Evolutionary conservation across 441 rosid genomes (phyloP).

Genomic region (Erodium texanum): DNA sequence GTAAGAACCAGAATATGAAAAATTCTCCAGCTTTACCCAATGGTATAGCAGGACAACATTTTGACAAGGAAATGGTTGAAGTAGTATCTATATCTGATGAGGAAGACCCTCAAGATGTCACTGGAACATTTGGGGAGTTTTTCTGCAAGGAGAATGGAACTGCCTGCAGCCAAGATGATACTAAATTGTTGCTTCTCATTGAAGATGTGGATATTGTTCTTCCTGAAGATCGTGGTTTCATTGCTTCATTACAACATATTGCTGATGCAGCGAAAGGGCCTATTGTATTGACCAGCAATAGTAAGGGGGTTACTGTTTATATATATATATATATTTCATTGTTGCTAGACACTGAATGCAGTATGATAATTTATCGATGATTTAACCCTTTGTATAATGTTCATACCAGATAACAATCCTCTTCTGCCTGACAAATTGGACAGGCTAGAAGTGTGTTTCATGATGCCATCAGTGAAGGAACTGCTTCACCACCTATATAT

Average conservation of each 20-base stretch:
- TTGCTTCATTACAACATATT: conserved; percentile 74
- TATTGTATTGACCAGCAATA: conserved; percentile 69
- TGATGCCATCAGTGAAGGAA: conserved; percentile 47
- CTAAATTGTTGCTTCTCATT: conserved; percentile 71
- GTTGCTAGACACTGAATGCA: conserved; percentile 8
- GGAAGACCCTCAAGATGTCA: conserved; percentile 23
- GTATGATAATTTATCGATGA: conserved; percentile 12
- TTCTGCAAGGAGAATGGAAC: conserved; percentile 21
- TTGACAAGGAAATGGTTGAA: conserved; percentile 34
- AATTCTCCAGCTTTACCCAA: conserved; percentile 19
- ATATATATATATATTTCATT: conserved; percentile 8
- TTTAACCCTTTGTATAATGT: conserved; percentile 18
- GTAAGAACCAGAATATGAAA: conserved; percentile 20
- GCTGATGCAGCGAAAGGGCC: conserved; percentile 86
- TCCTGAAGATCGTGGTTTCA: conserved; percentile 85
- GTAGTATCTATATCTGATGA: conserved; percentile 31
- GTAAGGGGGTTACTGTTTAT: conserved; percentile 38
- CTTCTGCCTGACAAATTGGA: conserved; percentile 63
- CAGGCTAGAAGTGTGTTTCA: conserved; percentile 53
- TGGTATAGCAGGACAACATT: conserved; percentile 22
- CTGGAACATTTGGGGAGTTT: conserved; percentile 26
- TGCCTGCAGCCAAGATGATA: conserved; percentile 29
- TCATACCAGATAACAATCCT: conserved; percentile 46
- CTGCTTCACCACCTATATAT: conserved; percentile 42
- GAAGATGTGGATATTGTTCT: conserved; percentile 87